Evolutionary conservation across 805 yeast genomes (phyloP), one percentile per base, ranked within the genome.

Genomic region (Kuraishia borneana): DNA sequence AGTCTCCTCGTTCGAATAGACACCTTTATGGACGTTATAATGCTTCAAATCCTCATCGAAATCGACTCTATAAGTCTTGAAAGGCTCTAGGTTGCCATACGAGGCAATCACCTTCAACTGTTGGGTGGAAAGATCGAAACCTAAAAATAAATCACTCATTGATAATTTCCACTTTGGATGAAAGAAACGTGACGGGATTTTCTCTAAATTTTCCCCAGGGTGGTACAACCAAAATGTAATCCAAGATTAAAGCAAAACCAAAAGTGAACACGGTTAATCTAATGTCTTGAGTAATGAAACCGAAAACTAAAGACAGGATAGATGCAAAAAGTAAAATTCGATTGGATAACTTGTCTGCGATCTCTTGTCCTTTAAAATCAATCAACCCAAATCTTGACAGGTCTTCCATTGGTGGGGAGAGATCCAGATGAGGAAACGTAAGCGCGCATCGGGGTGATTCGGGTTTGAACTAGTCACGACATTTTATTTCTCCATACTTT

Each of bases 111-210:
- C 70, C 53, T 87, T 87, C 45, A 88, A 59, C 49, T 85, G 95
- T 51, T 87, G 96, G 12, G 96, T 87, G 2, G 95, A 83, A 19
- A 88, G 63, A 52, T 88, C 96, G 46, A 85, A 73, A 1, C 96
- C 96, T 39, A 83, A 54, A 47, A 56, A 76, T 20, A 64, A 46
- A 27, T 48, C 52, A 41, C 25, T 32, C 17, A 29, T 21, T 32
- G 36, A 4, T 41, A 16, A 45, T 40, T 20, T 41, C 36, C 33
- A 49, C 28, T 8, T 25, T 34, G 25, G 43, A 41, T 30, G 48
- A 42, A 23, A 70, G 60, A 73, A 77, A 79, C 43, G 48, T 51
- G 19, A 64, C 56, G 22, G 70, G 71, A 38, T 68, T 51, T 43
- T 60, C 56, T 34, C 63, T 76, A 48, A 69, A 81, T 6, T 51